A percentile compares a stretch with the other conserved stretches of the same genome.
phyloP scores from a whole-genome alignment of 495 filamentous ascomycete species.

The Tuber calosporum region DNA sequence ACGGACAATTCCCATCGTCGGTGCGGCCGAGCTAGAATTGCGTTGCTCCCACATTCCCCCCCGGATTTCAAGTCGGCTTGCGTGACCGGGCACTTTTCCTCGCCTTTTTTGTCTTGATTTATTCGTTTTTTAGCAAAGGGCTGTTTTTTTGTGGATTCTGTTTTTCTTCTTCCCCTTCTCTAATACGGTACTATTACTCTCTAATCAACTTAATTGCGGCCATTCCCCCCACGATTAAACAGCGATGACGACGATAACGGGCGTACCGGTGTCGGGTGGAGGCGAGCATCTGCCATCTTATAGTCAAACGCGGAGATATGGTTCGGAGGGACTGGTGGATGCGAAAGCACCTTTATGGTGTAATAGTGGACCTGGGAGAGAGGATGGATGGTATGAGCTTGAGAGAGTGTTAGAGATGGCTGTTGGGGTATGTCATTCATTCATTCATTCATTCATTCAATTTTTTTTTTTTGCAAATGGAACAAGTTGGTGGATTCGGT shows the following conservation, averaged over 20 bases:
- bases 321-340: background rate
- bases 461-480: background rate
- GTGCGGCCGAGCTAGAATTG: slow-evolving; percentile 13
- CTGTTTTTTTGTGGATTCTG: background rate
- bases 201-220: background rate
- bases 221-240: background rate
- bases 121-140: background rate
- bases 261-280: background rate
- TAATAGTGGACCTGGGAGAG: background rate
- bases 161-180: background rate
- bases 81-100: background rate
- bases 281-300: background rate
- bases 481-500: background rate
- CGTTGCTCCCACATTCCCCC: slow-evolving; percentile 8
- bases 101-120: slow-evolving; percentile 2
- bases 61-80: slow-evolving; percentile 10
- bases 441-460: no score
- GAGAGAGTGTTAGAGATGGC: background rate
- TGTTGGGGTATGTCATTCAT: background rate
- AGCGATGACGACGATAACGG: background rate
- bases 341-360: background rate
- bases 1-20: background rate
- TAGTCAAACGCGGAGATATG: background rate
- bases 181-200: background rate
- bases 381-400: background rate